Percentiles rank a stretch among this genome's conserved stretches.
Evolutionary conservation across 176 grass and related monocot genomes (phyloP).

Genomic region (Aegilops sharonensis): DNA sequence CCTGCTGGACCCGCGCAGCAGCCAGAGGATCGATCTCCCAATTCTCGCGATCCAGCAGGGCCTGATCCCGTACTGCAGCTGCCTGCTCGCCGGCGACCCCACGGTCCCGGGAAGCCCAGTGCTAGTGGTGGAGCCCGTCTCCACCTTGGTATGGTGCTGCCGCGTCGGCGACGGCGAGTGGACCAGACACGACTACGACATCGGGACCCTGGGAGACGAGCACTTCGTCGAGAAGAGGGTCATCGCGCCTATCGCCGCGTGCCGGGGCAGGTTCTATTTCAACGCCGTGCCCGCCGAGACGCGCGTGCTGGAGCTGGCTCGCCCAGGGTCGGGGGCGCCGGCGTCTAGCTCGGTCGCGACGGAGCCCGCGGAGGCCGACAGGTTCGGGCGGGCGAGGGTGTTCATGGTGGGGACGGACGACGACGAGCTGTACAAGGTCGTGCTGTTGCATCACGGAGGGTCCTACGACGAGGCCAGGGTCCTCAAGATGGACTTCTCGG

Average conservation of each 20-base stretch:
- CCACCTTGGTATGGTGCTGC: background rate
- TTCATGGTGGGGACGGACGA: background rate
- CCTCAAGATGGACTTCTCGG: background rate
- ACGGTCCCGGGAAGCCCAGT: background rate
- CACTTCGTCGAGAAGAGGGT: background rate
- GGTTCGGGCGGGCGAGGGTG: background rate
- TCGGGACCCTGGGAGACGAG: background rate
- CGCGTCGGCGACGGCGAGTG: background rate
- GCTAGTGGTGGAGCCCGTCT: background rate
- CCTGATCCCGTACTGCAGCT: background rate
- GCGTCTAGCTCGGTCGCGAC: background rate
- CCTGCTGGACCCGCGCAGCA: background rate
- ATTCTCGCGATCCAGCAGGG: background rate
- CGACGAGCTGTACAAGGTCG: background rate
- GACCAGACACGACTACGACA: background rate
- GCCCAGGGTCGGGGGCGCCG: background rate
- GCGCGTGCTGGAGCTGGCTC: background rate
- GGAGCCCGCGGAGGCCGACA: background rate
- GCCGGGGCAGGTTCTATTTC: background rate
- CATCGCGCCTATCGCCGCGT: background rate
- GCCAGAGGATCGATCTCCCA: background rate
- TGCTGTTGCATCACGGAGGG: background rate
- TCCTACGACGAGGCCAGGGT: background rate
- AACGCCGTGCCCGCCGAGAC: background rate
- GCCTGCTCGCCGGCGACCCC: background rate